Evolutionary conservation across 768 basidiomycete genomes (phyloP).

Genomic region (Gloeopeniophorella convolvens): DNA sequence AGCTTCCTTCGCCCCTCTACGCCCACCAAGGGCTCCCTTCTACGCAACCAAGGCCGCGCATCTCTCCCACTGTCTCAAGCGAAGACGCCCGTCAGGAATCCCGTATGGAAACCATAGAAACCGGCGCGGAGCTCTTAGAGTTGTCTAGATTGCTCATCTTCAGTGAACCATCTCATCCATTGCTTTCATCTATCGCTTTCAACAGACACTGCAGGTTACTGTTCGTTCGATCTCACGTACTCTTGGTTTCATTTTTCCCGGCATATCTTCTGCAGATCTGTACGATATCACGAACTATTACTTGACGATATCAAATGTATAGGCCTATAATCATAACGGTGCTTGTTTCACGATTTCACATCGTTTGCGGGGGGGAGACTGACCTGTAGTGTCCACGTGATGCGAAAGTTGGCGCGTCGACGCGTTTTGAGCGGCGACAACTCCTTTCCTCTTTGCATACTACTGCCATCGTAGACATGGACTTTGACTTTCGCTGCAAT

Average conservation of each 20-base stretch:
- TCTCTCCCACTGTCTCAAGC: slow-evolving; percentile 1
- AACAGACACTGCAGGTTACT: slow-evolving; percentile 6
- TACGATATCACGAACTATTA: slow-evolving; percentile 7
- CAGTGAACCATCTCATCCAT: not conserved
- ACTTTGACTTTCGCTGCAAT: slow-evolving; percentile 73
- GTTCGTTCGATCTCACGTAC: slow-evolving; percentile 8
- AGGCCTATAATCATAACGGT: not conserved
- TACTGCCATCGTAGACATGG: slow-evolving; percentile 43
- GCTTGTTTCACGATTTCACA: not conserved
- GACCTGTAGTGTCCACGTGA: slow-evolving; percentile 7
- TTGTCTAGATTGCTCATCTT: slow-evolving; percentile 3
- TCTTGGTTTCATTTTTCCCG: slow-evolving; percentile 13
- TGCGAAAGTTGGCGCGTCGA: not conserved
- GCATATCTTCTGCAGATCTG: slow-evolving; percentile 9
- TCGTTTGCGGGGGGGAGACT: not conserved
- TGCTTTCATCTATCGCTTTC: slow-evolving; percentile 3
- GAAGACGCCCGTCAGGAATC: slow-evolving; percentile 13
- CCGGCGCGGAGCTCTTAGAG: not conserved
- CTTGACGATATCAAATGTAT: slow-evolving; percentile 2
- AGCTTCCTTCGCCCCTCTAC: slow-evolving; percentile 49
- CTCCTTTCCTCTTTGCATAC: not conserved
- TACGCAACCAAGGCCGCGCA: not conserved
- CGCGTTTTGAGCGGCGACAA: not conserved
- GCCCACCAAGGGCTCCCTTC: slow-evolving; percentile 43
- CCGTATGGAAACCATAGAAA: slow-evolving; percentile 19